Evolutionary conservation across 768 basidiomycete genomes (phyloP).

Genomic region (Calocybe cyanea): DNA sequence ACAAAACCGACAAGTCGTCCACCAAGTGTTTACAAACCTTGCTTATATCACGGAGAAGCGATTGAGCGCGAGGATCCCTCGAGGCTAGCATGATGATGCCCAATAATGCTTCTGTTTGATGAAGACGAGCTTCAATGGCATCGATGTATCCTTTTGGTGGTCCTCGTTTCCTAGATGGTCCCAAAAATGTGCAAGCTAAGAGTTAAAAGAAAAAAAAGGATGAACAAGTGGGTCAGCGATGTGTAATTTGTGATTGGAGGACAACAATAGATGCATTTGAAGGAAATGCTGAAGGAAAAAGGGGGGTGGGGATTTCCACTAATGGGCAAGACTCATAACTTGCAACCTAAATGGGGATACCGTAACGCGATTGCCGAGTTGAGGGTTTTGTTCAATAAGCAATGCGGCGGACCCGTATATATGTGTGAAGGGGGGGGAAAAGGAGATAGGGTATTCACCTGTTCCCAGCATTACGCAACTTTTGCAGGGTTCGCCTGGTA

Average conservation of each 20-base stretch:
- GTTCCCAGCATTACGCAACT: conserved; percentile 73
- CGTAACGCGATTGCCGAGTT: no score
- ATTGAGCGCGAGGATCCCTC: conserved; percentile 33
- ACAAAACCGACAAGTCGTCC: no score
- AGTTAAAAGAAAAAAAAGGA: conserved; percentile 6
- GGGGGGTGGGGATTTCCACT: background rate
- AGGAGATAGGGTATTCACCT: conserved; percentile 38
- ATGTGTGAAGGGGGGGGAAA: conserved; percentile 9
- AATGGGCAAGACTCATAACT: background rate
- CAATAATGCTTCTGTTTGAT: conserved; percentile 86
- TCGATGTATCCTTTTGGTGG: conserved; percentile 95
- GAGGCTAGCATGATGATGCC: conserved; percentile 68
- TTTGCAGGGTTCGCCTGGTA: conserved; percentile 63
- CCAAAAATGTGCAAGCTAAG: conserved; percentile 73
- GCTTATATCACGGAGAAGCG: conserved; percentile 46
- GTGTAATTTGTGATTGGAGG: conserved; percentile 10
- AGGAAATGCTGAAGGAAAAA: background rate
- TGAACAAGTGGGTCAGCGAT: conserved; percentile 8
- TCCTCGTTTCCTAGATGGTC: conserved; percentile 78
- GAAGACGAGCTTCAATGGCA: conserved; percentile 86
- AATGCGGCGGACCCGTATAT: conserved; percentile 6
- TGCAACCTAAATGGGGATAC: conserved; percentile 8
- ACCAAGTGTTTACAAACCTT: no score
- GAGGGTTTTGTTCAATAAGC: background rate
- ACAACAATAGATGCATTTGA: conserved; percentile 1